Evolutionary conservation across 441 rosid genomes (phyloP), one percentile per base, ranked within the genome.

Genomic region (Pelargonium citronellum): DNA sequence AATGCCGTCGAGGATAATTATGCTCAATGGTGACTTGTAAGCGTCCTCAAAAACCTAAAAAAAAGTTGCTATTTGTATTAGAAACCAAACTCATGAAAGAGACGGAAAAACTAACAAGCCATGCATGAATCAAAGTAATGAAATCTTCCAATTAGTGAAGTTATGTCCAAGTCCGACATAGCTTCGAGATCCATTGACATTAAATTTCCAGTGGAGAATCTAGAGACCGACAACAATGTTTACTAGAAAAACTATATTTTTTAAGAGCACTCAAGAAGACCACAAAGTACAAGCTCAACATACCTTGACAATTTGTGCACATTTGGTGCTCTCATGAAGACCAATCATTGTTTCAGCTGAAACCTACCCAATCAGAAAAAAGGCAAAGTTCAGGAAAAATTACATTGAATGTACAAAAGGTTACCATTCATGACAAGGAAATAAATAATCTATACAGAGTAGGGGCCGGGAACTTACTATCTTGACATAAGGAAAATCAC

Each of bases 281-380:
- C 64, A 10, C 39, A 34, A 60, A 68, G 63, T 37, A 5, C 69
- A 53, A 66, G 9, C 73, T 47, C 71, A 46, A 79, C 83, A 76
- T 49, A 94, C 99, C 97, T 95, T 95, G 74, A 87, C 89, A 70
- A 92, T 95, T 19, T 88, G 95, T 44, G 95, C 91, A 73, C 99
- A 92, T 79, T 92, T 95, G 63, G 97, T 89, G 86, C 97, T 89
- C 87, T 92, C 98, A 53, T 87, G 94, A 76, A 95, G 94, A 74
- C 98, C 98, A 76, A 90, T 85, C 99, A 95, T 92, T 19, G 97
- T 41, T 82, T 95, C 99, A 22, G 97, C 97, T 7, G 99, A 95
- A 75, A 95, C 77, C 98, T 95, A 77, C 57, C 78, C 76, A 63
- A 69, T 51, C 2, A 62, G 66, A 64, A 70, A 72, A 22, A 27